Percentiles rank a stretch among this genome's conserved stretches.
Conservation (phyloP, 192 early-diverging fungal genomes). For the Dissophora ornata region DNA sequence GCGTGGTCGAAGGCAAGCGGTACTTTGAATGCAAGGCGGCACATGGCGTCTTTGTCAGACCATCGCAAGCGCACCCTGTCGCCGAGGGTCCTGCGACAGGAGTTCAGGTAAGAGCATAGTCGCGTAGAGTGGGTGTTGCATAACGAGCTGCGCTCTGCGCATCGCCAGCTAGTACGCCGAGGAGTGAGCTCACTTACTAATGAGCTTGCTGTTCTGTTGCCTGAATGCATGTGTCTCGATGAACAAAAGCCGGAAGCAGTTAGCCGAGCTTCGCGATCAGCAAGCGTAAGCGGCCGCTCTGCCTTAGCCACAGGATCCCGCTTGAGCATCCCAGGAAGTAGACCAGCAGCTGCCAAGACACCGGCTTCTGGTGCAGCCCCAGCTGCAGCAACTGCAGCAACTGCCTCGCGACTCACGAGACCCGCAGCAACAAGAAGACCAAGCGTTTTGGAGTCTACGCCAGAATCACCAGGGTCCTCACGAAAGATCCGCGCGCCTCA, state of each 20-base stretch:
- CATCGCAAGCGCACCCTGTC: constrained; percentile 65
- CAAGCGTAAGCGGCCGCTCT: constrained; percentile 9
- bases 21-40: constrained; percentile 82
- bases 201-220: too few species aligned
- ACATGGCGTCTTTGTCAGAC: constrained; percentile 84
- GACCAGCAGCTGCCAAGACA: constrained; percentile 11
- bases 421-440: constrained; percentile 19
- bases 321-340: background rate
- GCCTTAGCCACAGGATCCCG: constrained; percentile 7
- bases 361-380: background rate
- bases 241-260: constrained; percentile 19
- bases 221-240: background rate
- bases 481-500: constrained; percentile 23
- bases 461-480: constrained; percentile 19
- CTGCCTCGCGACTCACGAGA: constrained; percentile 17
- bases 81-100: background rate
- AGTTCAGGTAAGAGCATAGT: constrained; percentile 25
- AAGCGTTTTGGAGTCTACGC: constrained; percentile 1
- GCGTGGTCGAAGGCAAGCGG: constrained; percentile 76
- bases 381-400: constrained; percentile 5
- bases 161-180: too few species aligned
- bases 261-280: constrained; percentile 16
- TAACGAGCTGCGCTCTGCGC: too few species aligned
- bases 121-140: too few species aligned
- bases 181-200: too few species aligned